Percentiles rank a stretch among this genome's conserved stretches.
Conservation (phyloP, 2,329 filamentous ascomycete genomes). For the Arthrobotrys entomopaga region DNA sequence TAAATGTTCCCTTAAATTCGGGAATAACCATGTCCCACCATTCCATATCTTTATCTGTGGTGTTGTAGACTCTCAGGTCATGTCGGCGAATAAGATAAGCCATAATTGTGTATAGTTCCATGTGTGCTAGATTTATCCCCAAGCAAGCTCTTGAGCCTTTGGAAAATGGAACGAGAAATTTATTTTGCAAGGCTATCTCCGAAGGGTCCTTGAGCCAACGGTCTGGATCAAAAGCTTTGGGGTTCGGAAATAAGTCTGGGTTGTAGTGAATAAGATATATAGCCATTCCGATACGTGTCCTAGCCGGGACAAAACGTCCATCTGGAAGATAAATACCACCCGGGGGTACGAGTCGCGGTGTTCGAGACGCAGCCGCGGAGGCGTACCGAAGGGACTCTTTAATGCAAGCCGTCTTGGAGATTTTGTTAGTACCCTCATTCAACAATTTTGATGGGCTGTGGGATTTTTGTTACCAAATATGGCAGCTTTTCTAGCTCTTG, state of each 20-base stretch:
- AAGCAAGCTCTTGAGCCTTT: constrained; percentile 59
- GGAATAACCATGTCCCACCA: constrained; percentile 39
- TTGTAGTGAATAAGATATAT: too few relatives aligned
- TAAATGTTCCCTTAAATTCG: constrained; percentile 31
- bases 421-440: too few relatives aligned
- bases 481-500: constrained; percentile 62
- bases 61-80: constrained; percentile 59
- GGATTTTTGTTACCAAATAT: constrained; percentile 60
- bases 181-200: constrained; percentile 52
- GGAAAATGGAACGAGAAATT: constrained; percentile 58
- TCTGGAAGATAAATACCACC: not conserved
- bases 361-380: constrained; percentile 36
- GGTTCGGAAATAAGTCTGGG: not conserved
- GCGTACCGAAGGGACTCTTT: constrained; percentile 16
- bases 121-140: constrained; percentile 59
- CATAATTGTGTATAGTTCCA: constrained; percentile 60
- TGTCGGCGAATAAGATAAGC: constrained; percentile 59
- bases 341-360: constrained; percentile 40
- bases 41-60: constrained; percentile 59
- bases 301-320: too few relatives aligned
- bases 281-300: too few relatives aligned
- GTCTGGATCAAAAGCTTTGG: constrained; percentile 41
- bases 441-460: too few relatives aligned
- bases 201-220: constrained; percentile 55
- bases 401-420: constrained; percentile 18